Evolutionary conservation across 345 rosid species (phyloP).

Genomic region (Aegle marmelos): DNA sequence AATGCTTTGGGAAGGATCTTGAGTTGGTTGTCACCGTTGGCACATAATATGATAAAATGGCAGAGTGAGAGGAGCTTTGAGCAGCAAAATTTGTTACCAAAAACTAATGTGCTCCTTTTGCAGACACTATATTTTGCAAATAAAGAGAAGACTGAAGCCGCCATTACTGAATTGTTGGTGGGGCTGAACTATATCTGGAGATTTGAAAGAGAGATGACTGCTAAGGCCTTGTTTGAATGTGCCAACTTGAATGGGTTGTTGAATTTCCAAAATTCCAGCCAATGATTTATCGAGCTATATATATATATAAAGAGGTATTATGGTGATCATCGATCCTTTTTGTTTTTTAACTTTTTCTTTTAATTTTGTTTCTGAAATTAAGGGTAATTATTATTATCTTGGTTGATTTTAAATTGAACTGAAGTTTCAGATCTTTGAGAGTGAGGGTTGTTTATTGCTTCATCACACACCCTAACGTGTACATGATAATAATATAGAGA

Average conservation of each 20-base stretch:
- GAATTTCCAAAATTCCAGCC: conserved; percentile 37
- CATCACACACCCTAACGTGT: conserved; percentile 24
- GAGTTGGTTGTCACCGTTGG: conserved; percentile 84
- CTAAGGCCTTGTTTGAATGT: conserved; percentile 72
- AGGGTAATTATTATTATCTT: conserved; percentile 5
- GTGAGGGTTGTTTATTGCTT: conserved; percentile 16
- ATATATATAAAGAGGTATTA: neutral
- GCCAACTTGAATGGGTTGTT: conserved; percentile 37
- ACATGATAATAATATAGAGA: conserved; percentile 15
- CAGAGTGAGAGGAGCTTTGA: conserved; percentile 95
- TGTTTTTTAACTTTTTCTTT: neutral
- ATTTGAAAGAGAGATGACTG: conserved; percentile 94
- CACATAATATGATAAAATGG: conserved; percentile 97
- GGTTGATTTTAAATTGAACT: conserved; percentile 35
- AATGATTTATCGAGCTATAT: neutral
- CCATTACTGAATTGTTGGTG: conserved; percentile 86
- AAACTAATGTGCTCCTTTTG: conserved; percentile 61
- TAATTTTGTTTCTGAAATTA: conserved; percentile 19
- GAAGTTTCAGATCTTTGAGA: conserved; percentile 28
- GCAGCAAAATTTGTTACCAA: conserved; percentile 53
- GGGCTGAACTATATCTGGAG: conserved; percentile 97
- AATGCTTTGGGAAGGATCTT: conserved; percentile 73
- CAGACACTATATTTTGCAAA: conserved; percentile 81
- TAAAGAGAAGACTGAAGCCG: conserved; percentile 86
- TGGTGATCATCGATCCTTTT: neutral